Evolutionary conservation across 2,329 filamentous ascomycete species (phyloP).

Genomic region (Aspergillus sp.): DNA sequence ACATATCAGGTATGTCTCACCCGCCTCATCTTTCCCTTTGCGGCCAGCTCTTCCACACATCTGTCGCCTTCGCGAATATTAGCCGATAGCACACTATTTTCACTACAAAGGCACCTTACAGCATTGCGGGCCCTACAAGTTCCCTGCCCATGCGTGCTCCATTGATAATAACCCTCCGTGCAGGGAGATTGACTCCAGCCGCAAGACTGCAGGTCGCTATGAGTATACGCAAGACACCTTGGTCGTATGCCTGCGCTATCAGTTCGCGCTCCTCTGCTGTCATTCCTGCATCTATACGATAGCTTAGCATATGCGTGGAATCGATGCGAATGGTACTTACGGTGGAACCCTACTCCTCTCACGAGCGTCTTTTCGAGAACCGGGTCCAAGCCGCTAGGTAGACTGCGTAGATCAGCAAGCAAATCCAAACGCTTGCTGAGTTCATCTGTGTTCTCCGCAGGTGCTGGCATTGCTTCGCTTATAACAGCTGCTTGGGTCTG

Average conservation of each 20-base stretch:
- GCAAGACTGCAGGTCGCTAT: conserved; percentile 78
- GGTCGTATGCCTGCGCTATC: conserved; percentile 70
- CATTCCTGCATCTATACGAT: conserved; percentile 49
- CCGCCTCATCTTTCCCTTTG: conserved; percentile 75
- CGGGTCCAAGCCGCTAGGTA: conserved; percentile 67
- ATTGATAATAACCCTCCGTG: conserved; percentile 73
- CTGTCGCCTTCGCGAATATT: conserved; percentile 56
- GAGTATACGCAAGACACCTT: conserved; percentile 67
- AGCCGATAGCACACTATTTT: conserved; percentile 18
- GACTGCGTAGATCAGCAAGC: conserved; percentile 65
- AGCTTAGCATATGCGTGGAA: conserved; percentile 27
- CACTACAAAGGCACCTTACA: conserved; percentile 45
- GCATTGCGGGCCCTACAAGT: conserved; percentile 74
- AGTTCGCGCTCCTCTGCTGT: conserved; percentile 75
- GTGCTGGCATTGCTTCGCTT: conserved; percentile 63
- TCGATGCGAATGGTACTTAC: conserved; percentile 46
- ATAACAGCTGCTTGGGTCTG: conserved; percentile 70
- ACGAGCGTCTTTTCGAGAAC: conserved; percentile 65
- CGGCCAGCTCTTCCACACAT: conserved; percentile 78
- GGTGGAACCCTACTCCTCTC: conserved; percentile 73
- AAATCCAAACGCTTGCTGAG: conserved; percentile 64
- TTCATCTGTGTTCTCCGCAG: conserved; percentile 49
- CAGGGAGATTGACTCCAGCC: conserved; percentile 77
- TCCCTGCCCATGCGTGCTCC: conserved; percentile 75
- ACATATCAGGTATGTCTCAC: conserved; percentile 77